phyloP scores from a whole-genome alignment of 1,284 basidiomycete species.

The Phylloporus sp. region DNA sequence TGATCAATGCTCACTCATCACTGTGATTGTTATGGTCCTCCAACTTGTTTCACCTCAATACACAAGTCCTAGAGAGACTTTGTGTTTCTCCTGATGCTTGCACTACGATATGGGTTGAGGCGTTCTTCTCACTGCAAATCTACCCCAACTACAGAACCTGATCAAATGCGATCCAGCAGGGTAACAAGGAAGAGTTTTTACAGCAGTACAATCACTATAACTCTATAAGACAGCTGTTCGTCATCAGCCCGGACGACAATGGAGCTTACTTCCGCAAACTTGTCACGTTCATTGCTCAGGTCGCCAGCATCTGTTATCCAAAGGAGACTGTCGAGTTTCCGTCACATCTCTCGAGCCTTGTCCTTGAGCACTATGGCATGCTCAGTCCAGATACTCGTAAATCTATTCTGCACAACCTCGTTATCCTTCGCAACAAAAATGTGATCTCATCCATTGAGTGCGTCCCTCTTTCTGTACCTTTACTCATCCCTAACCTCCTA shows the following conservation, averaged over 20 bases:
- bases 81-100: too few relatives aligned
- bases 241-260: constrained; percentile 78
- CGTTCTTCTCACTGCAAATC: constrained; percentile 68
- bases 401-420: constrained; percentile 85
- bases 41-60: too few relatives aligned
- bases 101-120: constrained; percentile 53
- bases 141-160: constrained; percentile 90
- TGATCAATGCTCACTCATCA: too few relatives aligned
- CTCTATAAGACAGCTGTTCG: constrained; percentile 85
- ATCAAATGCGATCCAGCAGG: constrained; percentile 93
- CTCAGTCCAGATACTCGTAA: constrained; percentile 82
- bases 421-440: constrained; percentile 92
- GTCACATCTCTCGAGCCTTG: constrained; percentile 72
- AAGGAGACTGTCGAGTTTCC: constrained; percentile 85
- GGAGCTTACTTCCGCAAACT: constrained; percentile 85
- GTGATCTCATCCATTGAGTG: constrained; percentile 93
- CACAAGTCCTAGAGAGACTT: too few relatives aligned
- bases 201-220: constrained; percentile 99
- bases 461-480: constrained; percentile 34
- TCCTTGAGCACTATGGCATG: constrained; percentile 76
- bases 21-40: too few relatives aligned
- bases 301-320: constrained; percentile 89
- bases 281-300: constrained; percentile 85
- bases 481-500: not conserved
- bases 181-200: constrained; percentile 97